Conservation (phyloP, 192 early-diverging fungal species). For the Irineochytrium annulatum region DNA sequence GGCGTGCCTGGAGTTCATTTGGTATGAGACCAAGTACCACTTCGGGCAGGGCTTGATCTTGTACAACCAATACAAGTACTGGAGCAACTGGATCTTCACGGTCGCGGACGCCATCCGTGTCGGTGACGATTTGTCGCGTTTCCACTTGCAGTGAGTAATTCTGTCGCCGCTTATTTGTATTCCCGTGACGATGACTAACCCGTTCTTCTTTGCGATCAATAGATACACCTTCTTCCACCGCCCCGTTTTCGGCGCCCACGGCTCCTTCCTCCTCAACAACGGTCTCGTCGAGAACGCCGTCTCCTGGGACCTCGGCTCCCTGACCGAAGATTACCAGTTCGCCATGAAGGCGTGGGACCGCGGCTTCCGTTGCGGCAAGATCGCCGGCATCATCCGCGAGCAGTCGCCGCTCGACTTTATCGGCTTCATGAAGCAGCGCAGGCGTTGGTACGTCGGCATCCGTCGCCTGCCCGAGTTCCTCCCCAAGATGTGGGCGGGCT, state of each 20-base stretch:
- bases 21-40: slow-evolving; percentile 45
- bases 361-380: slow-evolving; percentile 46
- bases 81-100: slow-evolving; percentile 55
- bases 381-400: slow-evolving; percentile 50
- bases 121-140: slow-evolving; percentile 52
- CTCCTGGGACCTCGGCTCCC: slow-evolving; percentile 52
- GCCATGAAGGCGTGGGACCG: slow-evolving; percentile 48
- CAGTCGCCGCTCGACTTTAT: slow-evolving; percentile 47
- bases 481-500: slow-evolving; percentile 51
- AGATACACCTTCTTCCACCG: slow-evolving; percentile 52
- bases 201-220: background rate
- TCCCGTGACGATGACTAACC: background rate
- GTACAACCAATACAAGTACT: slow-evolving; percentile 59
- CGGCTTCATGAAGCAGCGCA: slow-evolving; percentile 56
- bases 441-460: slow-evolving; percentile 58
- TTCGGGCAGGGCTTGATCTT: slow-evolving; percentile 54
- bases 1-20: slow-evolving; percentile 42
- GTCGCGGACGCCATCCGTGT: slow-evolving; percentile 54
- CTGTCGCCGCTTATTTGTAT: background rate
- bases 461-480: slow-evolving; percentile 48
- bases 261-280: slow-evolving; percentile 51
- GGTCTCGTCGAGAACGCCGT: slow-evolving; percentile 53
- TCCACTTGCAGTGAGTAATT: slow-evolving; percentile 48
- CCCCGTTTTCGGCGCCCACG: slow-evolving; percentile 53
- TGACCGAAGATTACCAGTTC: slow-evolving; percentile 58